Evolutionary conservation across 208 protist genomes (phyloP).

Genomic region (Wallacemonas sp.): DNA sequence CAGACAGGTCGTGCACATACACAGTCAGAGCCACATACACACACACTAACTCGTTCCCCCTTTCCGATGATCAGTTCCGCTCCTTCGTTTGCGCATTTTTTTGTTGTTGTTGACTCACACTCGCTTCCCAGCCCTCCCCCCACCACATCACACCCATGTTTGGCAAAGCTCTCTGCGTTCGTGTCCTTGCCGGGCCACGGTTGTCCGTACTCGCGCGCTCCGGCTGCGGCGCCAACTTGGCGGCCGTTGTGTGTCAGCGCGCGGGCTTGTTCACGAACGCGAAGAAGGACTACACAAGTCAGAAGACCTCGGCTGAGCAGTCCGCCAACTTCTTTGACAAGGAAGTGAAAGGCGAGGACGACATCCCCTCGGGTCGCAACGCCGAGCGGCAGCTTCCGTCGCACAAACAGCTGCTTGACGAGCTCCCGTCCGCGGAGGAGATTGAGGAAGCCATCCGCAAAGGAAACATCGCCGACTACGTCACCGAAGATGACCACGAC

Average conservation of each 20-base stretch:
- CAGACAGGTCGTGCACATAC: no score
- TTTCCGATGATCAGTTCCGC: background rate
- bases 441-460: conserved; percentile 38
- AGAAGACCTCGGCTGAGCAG: conserved; percentile 12
- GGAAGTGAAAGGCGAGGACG: conserved; percentile 18
- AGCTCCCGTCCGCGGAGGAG: conserved; percentile 56
- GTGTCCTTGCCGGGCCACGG: background rate
- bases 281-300: conserved; percentile 25
- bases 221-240: background rate
- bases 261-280: conserved; percentile 29
- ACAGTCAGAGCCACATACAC: no score
- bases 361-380: conserved; percentile 12
- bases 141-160: no score
- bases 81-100: no score
- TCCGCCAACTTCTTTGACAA: conserved; percentile 23
- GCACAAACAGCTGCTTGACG: conserved; percentile 54
- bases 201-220: background rate
- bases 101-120: no score
- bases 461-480: conserved; percentile 33
- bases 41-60: no score
- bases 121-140: no score
- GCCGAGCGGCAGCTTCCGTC: conserved; percentile 44
- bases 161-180: background rate
- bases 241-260: background rate
- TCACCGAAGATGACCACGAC: conserved; percentile 17